Evolutionary conservation across 768 basidiomycete species (phyloP).

Genomic region (Crassisporium funariophilum): DNA sequence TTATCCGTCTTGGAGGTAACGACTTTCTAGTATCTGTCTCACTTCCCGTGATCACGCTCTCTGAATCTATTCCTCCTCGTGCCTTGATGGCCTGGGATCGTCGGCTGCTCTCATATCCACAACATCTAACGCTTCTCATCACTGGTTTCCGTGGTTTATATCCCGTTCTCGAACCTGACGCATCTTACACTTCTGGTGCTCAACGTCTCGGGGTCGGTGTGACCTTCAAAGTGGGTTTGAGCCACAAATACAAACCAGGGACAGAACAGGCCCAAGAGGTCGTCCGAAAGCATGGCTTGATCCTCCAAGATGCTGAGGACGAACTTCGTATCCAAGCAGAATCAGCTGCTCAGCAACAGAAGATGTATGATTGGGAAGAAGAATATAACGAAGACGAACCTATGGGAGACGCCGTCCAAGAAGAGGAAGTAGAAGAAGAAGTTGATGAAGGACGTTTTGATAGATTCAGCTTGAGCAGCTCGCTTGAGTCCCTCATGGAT

Average conservation of each 20-base stretch:
- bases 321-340: conserved; percentile 36
- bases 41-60: conserved; percentile 52
- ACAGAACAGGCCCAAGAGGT: conserved; percentile 48
- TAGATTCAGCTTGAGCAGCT: conserved; percentile 62
- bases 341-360: conserved; percentile 30
- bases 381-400: conserved; percentile 26
- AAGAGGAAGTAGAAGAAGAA: conserved; percentile 35
- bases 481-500: conserved; percentile 63
- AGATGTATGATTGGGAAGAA: conserved; percentile 28
- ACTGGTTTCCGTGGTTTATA: conserved; percentile 55
- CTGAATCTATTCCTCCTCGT: conserved; percentile 56
- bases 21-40: conserved; percentile 60
- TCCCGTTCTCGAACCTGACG: conserved; percentile 51
- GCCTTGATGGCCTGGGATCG: conserved; percentile 78
- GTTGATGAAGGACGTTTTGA: conserved; percentile 50
- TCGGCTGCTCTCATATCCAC: conserved; percentile 55
- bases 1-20: conserved; percentile 50
- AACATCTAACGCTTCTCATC: conserved; percentile 67
- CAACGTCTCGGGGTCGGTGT: conserved; percentile 36
- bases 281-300: conserved; percentile 51
- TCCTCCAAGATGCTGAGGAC: conserved; percentile 45
- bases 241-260: conserved; percentile 59
- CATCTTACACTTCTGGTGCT: conserved; percentile 37
- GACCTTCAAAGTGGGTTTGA: conserved; percentile 66
- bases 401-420: conserved; percentile 22